Conservation (phyloP, 805 yeast genomes). For the Jamesozyma gamospora region DNA sequence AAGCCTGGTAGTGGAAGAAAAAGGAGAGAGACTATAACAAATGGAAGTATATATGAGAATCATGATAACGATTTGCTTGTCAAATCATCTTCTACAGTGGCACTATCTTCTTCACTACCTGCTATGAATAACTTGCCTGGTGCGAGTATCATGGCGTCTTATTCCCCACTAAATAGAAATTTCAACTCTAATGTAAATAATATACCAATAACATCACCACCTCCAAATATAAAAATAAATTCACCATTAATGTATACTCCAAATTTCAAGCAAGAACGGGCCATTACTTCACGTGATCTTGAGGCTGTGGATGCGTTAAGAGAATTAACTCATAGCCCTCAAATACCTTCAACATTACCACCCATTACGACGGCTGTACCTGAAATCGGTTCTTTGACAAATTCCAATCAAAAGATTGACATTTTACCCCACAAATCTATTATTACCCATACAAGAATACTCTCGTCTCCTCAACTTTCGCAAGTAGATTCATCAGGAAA, state of each 20-base stretch:
- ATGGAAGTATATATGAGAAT: neutral
- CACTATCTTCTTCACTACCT: neutral
- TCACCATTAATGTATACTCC: no score
- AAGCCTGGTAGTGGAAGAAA: conserved; percentile 29
- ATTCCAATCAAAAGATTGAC: no score
- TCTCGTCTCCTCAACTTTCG: no score
- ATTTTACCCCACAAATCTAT: no score
- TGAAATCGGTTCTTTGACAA: no score
- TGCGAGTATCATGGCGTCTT: no score
- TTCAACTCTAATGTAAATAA: no score
- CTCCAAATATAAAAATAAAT: neutral
- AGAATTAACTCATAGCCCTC: conserved; percentile 19
- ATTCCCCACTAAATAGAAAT: no score
- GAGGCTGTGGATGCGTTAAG: conserved; percentile 23
- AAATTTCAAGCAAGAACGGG: neutral
- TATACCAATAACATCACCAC: neutral
- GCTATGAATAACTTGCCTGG: neutral
- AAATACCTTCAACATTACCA: conserved; percentile 3
- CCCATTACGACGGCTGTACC: neutral
- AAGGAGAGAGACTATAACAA: conserved; percentile 8
- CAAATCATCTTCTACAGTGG: neutral
- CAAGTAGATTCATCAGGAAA: no score
- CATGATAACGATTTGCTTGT: neutral
- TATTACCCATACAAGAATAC: no score
- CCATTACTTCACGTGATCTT: conserved; percentile 15